These are phyloP conservation scores for Spathaspora boniae DNA, from an alignment of 805 yeast species.

Conservation along the genomic window DNA sequence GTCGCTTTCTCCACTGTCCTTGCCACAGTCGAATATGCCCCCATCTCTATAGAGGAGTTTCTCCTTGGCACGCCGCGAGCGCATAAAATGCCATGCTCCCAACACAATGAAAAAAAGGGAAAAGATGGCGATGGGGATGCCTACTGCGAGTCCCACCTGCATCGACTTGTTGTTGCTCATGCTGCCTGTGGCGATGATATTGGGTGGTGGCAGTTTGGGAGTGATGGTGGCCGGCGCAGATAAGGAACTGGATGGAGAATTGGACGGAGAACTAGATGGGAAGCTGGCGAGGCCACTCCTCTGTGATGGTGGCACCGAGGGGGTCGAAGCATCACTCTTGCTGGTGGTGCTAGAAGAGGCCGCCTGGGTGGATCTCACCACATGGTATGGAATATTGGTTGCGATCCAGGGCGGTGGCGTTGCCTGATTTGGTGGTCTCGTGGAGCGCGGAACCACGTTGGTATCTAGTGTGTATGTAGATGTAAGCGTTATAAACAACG, in stretches of 20 bases:
- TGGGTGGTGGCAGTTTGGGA: slow-evolving; percentile 1
- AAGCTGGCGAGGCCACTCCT: too few relatives aligned
- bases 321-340: too few relatives aligned
- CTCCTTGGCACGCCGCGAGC: slow-evolving; percentile 13
- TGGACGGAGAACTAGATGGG: too few relatives aligned
- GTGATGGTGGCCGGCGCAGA: background rate
- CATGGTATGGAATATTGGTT: too few relatives aligned
- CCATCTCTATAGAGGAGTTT: slow-evolving; percentile 9
- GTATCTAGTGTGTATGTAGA: too few relatives aligned
- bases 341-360: too few relatives aligned
- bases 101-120: slow-evolving; percentile 17
- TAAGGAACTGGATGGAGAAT: background rate
- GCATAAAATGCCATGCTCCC: slow-evolving; percentile 19
- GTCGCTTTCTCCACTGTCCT: slow-evolving; percentile 2
- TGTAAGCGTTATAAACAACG: too few relatives aligned
- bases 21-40: slow-evolving; percentile 6
- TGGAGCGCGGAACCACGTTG: too few relatives aligned
- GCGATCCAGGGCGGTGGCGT: too few relatives aligned
- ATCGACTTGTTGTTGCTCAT: slow-evolving; percentile 8
- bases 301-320: too few relatives aligned
- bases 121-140: slow-evolving; percentile 29
- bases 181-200: slow-evolving; percentile 3
- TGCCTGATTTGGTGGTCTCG: too few relatives aligned
- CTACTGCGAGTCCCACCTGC: slow-evolving; percentile 30
- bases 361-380: too few relatives aligned